Conservation (phyloP, 164 flowering plant species). For the grape (Vitis vinifera) region ASM3070453v1 NC_081820.1:21942001-21942500, state of each 20-base stretch:
- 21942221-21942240: slow-evolving; percentile 62
- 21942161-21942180: slow-evolving; percentile 78
- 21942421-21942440: slow-evolving; percentile 66
- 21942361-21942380: background rate
- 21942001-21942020: slow-evolving; percentile 49
- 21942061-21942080: slow-evolving; percentile 39
- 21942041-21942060: slow-evolving; percentile 63
- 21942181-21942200: slow-evolving; percentile 34
- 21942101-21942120: slow-evolving; percentile 75
- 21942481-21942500: slow-evolving; percentile 68
- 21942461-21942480: slow-evolving; percentile 49
- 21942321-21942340: too few species aligned
- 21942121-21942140: slow-evolving; percentile 61
- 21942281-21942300: slow-evolving; percentile 83
- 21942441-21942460: slow-evolving; percentile 52
- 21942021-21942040: slow-evolving; percentile 49
- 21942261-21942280: slow-evolving; percentile 59
- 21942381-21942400: background rate
- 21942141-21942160: slow-evolving; percentile 69
- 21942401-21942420: slow-evolving; percentile 59
- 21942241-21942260: slow-evolving; percentile 55
- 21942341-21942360: background rate
- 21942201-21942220: slow-evolving; percentile 26
- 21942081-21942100: slow-evolving; percentile 53
- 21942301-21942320: slow-evolving; percentile 32